Evolutionary conservation across 371 early-diverging fungal genomes (phyloP).

Genomic region (Rhizopus stolonifer): DNA sequence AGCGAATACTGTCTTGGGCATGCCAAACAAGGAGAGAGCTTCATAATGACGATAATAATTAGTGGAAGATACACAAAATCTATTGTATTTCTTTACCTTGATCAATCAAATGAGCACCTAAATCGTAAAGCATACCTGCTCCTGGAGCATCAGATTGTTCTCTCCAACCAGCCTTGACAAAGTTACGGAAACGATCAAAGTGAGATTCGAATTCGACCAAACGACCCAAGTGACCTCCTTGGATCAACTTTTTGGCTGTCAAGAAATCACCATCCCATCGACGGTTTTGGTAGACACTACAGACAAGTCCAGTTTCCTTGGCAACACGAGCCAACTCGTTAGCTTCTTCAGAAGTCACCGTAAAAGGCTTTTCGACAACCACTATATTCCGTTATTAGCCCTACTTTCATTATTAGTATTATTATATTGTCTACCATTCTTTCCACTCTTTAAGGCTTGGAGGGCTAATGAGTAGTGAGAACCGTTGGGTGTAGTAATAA

Average conservation of each 20-base stretch:
- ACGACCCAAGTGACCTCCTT: constrained; percentile 56
- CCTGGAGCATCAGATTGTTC: constrained; percentile 66
- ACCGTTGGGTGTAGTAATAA: constrained; percentile 73
- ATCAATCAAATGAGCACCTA: constrained; percentile 78
- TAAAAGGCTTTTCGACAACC: constrained; percentile 81
- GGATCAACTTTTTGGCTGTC: constrained; percentile 64
- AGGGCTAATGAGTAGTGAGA: constrained; percentile 66
- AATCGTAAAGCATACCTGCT: constrained; percentile 72
- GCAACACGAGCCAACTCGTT: constrained; percentile 56
- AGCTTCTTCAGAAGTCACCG: constrained; percentile 63
- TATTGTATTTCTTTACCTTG: constrained; percentile 52
- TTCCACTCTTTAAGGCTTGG: constrained; percentile 62
- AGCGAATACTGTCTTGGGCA: constrained; percentile 64
- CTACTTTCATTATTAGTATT: no score
- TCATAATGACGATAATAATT: no score
- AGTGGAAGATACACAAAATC: no score
- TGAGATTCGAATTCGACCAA: constrained; percentile 73
- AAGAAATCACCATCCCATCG: constrained; percentile 84
- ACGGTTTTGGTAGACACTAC: constrained; percentile 79
- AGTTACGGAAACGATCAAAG: constrained; percentile 76
- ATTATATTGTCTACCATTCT: constrained; percentile 56
- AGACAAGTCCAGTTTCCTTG: constrained; percentile 54
- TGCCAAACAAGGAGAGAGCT: constrained; percentile 67
- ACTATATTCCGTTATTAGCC: no score
- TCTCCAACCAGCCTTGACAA: constrained; percentile 74